Evolutionary conservation across 495 filamentous ascomycete species (phyloP), one percentile per base, ranked within the genome.

Genomic region (Evernia prunastri): DNA sequence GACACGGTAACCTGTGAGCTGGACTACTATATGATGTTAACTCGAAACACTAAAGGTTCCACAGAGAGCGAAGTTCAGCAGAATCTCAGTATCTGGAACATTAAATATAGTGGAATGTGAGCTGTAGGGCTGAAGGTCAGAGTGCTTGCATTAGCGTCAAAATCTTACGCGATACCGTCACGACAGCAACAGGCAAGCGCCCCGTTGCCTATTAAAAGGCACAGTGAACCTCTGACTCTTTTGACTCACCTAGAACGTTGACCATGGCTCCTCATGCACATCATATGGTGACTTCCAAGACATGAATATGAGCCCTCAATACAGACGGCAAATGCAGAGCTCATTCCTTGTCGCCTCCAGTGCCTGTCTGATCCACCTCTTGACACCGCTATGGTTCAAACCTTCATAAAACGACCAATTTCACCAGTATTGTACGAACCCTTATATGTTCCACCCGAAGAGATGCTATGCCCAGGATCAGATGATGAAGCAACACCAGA

Each of bases 401-500:
- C 56, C 4, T 64, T 64, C 62, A 43, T 40, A 20, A 64, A 59
- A 42, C 39, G 56, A 47, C 62, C 42, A 1, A 40, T 56, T 10
- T 59, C 62, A 27, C 62, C 67, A n/a, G 40, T 70, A 37, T 9
- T 60, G 20, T 66, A 63, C n/a, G 67, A 69, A 31, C 47, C 63
- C 20, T 20, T 68, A 11, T 45, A 49, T 33, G 49, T 56, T 20
- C 45, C 43, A 13, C 64, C 64, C 15, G 64, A 66, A 45, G 69
- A 69, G 11, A 42, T 67, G 18, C 62, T 71, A 9, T 69, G 40
- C 18, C 64, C 64, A 9, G 84, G 80, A 27, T 88, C 86, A 20
- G 87, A 90, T 56, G 79, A 80, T 65, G 83, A 88, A 61, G 74
- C 84, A 13, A 74, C 79, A 27, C 78, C 82, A 36, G 60, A 69